phyloP scores from a whole-genome alignment of 805 yeast genomes.

The Barnettozyma pratensis region DNA sequence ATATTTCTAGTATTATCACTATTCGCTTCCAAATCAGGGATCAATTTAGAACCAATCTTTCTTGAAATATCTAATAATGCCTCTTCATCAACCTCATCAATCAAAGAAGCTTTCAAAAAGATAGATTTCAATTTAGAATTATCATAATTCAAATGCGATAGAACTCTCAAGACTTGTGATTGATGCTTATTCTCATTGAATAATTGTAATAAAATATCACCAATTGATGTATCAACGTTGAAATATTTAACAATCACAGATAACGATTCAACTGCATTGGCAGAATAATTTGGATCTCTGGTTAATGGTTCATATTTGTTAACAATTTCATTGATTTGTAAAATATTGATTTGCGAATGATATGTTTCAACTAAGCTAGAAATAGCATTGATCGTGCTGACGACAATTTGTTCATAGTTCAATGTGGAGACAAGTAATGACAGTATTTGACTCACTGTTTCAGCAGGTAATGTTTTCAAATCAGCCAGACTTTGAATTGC shows the following conservation, averaged over 20 bases:
- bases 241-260: constrained; percentile 16
- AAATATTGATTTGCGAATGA: constrained; percentile 8
- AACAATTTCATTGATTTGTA: constrained; percentile 11
- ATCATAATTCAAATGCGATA: constrained; percentile 18
- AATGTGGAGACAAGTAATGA: constrained; percentile 28
- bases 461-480: constrained; percentile 22
- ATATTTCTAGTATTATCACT: constrained; percentile 17
- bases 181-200: constrained; percentile 17
- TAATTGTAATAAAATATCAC: constrained; percentile 13
- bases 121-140: constrained; percentile 13
- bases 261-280: constrained; percentile 20
- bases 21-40: constrained; percentile 20
- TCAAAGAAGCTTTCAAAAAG: constrained; percentile 18
- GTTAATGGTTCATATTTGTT: constrained; percentile 11
- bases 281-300: constrained; percentile 7
- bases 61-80: constrained; percentile 21
- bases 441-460: constrained; percentile 26
- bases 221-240: constrained; percentile 17
- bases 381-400: constrained; percentile 27
- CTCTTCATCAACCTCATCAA: constrained; percentile 24
- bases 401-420: constrained; percentile 31
- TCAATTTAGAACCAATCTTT: constrained; percentile 23
- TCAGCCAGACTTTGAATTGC: constrained; percentile 29
- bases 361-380: constrained; percentile 19
- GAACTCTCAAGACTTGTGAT: constrained; percentile 20